Base-by-base conservation (phyloP, 441 rosid genomes). In the Jatropha multifida region DNA sequence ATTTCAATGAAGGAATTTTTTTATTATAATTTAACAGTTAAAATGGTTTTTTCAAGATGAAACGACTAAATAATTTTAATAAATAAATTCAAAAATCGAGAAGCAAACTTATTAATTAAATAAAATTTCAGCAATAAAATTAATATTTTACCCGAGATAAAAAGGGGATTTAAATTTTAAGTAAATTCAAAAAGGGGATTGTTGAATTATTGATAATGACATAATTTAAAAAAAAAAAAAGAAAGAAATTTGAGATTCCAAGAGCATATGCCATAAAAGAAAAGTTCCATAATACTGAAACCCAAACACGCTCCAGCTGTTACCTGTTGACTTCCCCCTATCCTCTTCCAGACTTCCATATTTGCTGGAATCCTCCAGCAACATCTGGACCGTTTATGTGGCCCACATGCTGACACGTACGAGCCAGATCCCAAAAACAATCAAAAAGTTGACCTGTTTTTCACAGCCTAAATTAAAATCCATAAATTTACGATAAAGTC, bases 331-430 rank as follows among this genome's bases (percentile, higher is more conserved):
- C 71, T 67, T 32, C 2, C 44, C 70, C 20, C 20, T 62, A 7
- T 44, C 10, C 48, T 7, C 48, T 44, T 44, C 48, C 48, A 23
- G 9, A 11, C 9, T 44, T 44, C 76, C 69, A 32, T 48, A 2
- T 46, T 67, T 62, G 18, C 67, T 9, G 63, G 77, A 74, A 40
- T 14, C 5, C 41, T 63, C 64, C 4, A 69, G 56, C 14, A 17
- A 62, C 9, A 81, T 85, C 86, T n/a, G 1, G 20, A 7, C 75
- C 82, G 76, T 83, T 54, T 71, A 77, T 58, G 14, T 37, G 3
- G 5, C 32, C 12, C 15, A 18, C 58, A 51, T 42, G 70, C 38
- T 46, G 70, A 81, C 26, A 26, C 74, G 59, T 46, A 84, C 71
- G 77, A 79, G 26, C 17, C 18, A 14, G 74, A 77, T 82, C 37